These are phyloP conservation scores for Sordariomycetes sp. DNA, from an alignment of 2,329 filamentous ascomycete species.

Conservation along the genomic window DNA sequence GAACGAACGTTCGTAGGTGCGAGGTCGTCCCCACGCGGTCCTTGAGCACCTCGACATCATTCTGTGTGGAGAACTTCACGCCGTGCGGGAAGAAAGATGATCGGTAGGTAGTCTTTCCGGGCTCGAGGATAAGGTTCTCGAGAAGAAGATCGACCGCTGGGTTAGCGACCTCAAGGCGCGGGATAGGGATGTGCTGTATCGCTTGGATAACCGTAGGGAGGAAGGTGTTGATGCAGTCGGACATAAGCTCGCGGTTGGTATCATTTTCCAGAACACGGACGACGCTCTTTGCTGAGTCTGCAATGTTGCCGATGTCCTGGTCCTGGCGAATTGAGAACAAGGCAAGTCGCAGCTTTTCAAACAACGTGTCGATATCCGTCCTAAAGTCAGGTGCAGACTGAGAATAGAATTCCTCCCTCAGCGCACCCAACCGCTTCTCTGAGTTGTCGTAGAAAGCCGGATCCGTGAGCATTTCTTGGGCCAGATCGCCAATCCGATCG, in stretches of 20 bases:
- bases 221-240: constrained; percentile 71
- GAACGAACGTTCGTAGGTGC: constrained; percentile 57
- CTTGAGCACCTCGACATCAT: constrained; percentile 78
- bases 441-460: constrained; percentile 76
- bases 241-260: constrained; percentile 60
- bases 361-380: constrained; percentile 61
- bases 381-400: constrained; percentile 57
- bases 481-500: constrained; percentile 57
- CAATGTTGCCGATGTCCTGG: constrained; percentile 57
- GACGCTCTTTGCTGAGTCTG: constrained; percentile 57
- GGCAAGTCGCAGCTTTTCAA: constrained; percentile 59
- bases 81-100: constrained; percentile 85
- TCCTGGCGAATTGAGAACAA: constrained; percentile 61
- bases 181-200: constrained; percentile 82
- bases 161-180: constrained; percentile 75
- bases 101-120: constrained; percentile 71
- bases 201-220: constrained; percentile 65
- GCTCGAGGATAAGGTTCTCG: constrained; percentile 85
- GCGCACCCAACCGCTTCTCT: constrained; percentile 39
- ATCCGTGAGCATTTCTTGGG: constrained; percentile 76
- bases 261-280: constrained; percentile 55
- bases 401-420: constrained; percentile 47
- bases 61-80: constrained; percentile 71
- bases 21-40: constrained; percentile 53
- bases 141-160: constrained; percentile 77